phyloP scores from a whole-genome alignment of 352 stramenopile species.

The Pythium rishiriense region DNA sequence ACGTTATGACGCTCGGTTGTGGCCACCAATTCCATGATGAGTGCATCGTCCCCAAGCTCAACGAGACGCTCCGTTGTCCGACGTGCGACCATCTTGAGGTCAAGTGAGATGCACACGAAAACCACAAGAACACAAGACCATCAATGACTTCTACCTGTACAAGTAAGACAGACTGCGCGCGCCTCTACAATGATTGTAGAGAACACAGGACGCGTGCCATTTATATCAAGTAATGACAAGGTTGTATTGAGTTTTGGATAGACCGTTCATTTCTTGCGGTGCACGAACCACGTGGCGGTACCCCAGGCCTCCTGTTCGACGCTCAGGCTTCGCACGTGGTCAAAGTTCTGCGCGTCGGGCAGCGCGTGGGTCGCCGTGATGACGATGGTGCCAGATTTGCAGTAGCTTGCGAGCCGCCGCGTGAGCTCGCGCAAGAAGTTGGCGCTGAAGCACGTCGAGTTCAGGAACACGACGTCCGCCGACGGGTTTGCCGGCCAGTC shows the following conservation, averaged over 20 bases:
- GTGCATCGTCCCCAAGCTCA: conserved; percentile 79
- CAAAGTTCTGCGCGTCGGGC: conserved; percentile 47
- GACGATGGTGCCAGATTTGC: conserved; percentile 58
- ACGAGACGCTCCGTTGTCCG: conserved; percentile 65
- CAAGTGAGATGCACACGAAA: conserved; percentile 16
- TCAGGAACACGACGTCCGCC: conserved; percentile 82
- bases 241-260: conserved; percentile 4
- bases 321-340: conserved; percentile 36
- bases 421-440: conserved; percentile 57
- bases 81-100: conserved; percentile 56
- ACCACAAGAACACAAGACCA: background rate
- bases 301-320: conserved; percentile 67
- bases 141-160: too few species aligned
- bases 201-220: background rate
- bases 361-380: conserved; percentile 63
- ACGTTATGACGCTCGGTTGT: conserved; percentile 71
- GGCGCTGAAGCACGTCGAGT: conserved; percentile 89
- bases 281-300: conserved; percentile 54
- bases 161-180: too few species aligned
- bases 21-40: conserved; percentile 84
- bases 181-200: too few species aligned
- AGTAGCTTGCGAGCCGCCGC: conserved; percentile 41
- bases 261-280: conserved; percentile 41
- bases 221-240: background rate
- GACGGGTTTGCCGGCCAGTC: conserved; percentile 62